Percentiles rank a stretch among this genome's conserved stretches.
Conservation (phyloP, 2,329 filamentous ascomycete species). For the Diaporthe sp. region DNA sequence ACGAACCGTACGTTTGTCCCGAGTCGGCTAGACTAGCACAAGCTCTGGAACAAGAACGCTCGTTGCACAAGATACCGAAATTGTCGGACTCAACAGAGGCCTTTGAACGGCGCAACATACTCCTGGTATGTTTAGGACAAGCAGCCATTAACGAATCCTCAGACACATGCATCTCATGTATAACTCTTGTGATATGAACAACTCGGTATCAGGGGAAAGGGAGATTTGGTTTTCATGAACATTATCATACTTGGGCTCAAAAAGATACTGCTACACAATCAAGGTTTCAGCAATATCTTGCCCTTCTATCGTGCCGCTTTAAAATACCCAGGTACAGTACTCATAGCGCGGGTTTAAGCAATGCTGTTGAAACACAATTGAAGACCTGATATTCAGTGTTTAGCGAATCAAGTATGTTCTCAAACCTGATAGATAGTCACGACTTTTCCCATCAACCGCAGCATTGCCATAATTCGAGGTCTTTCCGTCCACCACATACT, state of each 20-base stretch:
- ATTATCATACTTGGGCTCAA: too few relatives aligned
- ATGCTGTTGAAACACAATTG: background rate
- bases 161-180: too few relatives aligned
- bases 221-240: too few relatives aligned
- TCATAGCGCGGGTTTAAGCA: background rate
- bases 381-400: background rate
- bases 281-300: too few relatives aligned
- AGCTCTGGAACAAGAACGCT: background rate
- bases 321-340: background rate
- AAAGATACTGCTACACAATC: too few relatives aligned
- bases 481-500: slow-evolving; percentile 4
- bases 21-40: background rate
- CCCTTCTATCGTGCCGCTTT: background rate
- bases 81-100: background rate
- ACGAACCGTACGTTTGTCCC: slow-evolving; percentile 4
- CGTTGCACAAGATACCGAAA: background rate
- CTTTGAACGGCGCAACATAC: background rate
- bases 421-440: background rate
- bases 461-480: background rate
- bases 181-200: too few relatives aligned
- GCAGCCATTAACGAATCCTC: too few relatives aligned
- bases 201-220: too few relatives aligned
- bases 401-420: background rate
- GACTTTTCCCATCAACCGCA: background rate
- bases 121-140: too few relatives aligned